Evolutionary conservation across 768 basidiomycete genomes (phyloP).

Genomic region (Boletus subparvulus): DNA sequence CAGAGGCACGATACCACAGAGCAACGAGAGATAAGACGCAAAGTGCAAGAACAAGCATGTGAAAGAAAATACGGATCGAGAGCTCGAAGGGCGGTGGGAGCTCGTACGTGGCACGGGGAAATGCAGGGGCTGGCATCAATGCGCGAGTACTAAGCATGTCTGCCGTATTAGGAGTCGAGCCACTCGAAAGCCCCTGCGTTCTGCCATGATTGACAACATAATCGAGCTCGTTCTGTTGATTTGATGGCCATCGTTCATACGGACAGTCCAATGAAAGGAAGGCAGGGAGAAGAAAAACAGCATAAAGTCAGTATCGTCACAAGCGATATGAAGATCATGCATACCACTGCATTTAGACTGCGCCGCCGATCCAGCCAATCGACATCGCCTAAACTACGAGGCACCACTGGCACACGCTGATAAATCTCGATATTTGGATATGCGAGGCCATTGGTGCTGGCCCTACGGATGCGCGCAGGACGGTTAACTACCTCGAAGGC

Average conservation of each 20-base stretch:
- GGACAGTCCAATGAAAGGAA: constrained; percentile 1
- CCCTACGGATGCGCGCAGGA: constrained; percentile 53
- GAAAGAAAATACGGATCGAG: constrained; percentile 52
- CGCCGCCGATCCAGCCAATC: constrained; percentile 79
- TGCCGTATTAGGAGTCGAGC: constrained; percentile 52
- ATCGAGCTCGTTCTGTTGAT: constrained; percentile 67
- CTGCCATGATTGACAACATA: constrained; percentile 60
- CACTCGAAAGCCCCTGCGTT: constrained; percentile 35
- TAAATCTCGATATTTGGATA: constrained; percentile 44
- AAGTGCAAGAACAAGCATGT: constrained; percentile 57
- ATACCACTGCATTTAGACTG: constrained; percentile 67
- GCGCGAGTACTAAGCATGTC: constrained; percentile 47
- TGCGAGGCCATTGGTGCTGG: constrained; percentile 42
- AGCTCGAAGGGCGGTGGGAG: constrained; percentile 40
- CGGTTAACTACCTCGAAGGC: constrained; percentile 53
- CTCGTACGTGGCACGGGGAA: constrained; percentile 25
- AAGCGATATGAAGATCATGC: constrained; percentile 30
- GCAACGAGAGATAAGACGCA: constrained; percentile 56
- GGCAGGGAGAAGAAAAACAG: constrained; percentile 6
- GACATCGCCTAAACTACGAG: constrained; percentile 64
- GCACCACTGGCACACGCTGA: constrained; percentile 44
- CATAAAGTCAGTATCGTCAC: constrained; percentile 21
- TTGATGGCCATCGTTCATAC: constrained; percentile 9
- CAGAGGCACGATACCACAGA: constrained; percentile 56
- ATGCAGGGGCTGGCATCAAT: constrained; percentile 30